Percentiles rank a stretch among this genome's conserved stretches.
Evolutionary conservation across 2,329 filamentous ascomycete species (phyloP).

Genomic region (Aspergillus ruber): DNA sequence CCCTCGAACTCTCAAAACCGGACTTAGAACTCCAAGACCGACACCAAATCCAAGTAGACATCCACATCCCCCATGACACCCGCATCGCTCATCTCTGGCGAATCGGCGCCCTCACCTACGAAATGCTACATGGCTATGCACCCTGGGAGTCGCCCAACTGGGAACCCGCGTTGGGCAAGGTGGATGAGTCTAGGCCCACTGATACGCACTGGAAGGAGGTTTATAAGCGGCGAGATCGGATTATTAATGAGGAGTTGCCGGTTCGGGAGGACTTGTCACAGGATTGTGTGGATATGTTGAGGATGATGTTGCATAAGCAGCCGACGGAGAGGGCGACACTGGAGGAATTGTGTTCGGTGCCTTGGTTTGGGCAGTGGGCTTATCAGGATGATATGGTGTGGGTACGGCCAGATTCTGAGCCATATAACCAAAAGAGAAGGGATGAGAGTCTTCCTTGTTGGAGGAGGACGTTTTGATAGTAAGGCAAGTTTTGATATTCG

Average conservation of each 20-base stretch:
- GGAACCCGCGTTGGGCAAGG: conserved; percentile 2
- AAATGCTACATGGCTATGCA: conserved; percentile 26
- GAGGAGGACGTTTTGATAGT: too few relatives aligned
- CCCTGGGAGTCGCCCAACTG: conserved; percentile 23
- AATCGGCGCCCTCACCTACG: conserved; percentile 20
- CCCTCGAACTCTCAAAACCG: conserved; percentile 8
- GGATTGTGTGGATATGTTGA: conserved; percentile 25
- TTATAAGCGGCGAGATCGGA: conserved; percentile 14
- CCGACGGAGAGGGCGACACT: conserved; percentile 16
- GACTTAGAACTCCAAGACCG: not conserved
- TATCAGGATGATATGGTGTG: conserved; percentile 1
- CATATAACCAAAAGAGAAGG: not conserved
- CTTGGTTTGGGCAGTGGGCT: conserved; percentile 21
- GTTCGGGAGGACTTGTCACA: conserved; percentile 23
- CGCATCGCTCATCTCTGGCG: conserved; percentile 20
- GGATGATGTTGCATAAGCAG: conserved; percentile 17
- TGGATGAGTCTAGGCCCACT: not conserved
- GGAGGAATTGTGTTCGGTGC: conserved; percentile 16
- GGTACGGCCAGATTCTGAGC: not conserved
- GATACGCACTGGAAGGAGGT: not conserved
- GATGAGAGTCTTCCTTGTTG: not conserved
- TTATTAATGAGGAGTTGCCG: conserved; percentile 19
- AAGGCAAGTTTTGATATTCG: too few relatives aligned
- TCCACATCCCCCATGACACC: conserved; percentile 10
- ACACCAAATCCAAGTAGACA: not conserved